Base-by-base conservation (phyloP, 1,139 yeast species). In the Zhuliangozyma parablackwelliae region DNA sequence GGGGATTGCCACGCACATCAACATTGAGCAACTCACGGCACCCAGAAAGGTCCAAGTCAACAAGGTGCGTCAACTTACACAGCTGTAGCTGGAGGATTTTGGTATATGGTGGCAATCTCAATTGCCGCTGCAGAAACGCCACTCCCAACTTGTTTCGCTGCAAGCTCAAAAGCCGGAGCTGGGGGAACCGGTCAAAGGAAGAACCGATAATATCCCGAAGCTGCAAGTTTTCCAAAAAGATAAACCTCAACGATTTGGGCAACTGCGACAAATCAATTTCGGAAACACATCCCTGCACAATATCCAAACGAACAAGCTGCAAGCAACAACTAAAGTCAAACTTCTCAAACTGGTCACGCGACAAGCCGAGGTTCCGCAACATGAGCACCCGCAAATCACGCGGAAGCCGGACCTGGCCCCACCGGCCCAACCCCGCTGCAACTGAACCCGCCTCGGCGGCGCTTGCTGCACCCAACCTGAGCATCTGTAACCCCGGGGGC, bases 281-380 rank as follows among this genome's bases (percentile, higher is more conserved):
- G 8, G 36, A 30, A 10, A 32, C 24, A 9, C 10, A 9, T 6
- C 8, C 38, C 38, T 3, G 25, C 16, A 6, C 30, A 21, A 20
- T 10, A 8, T 28, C 33, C 10, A 36, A 21, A 6, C 13, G 23
- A 3, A 29, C 26, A 7, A 36, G 21, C 23, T 24, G 28, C 6
- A 16, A 23, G 30, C 36, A 36, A n/a, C 21, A 11, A 10, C 10
- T 10, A 20, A 36, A 36, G n/a, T 36, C 32, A n/a, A 30, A 23
- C n/a, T 25, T 28, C 7, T 24, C n/a, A 29, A 33, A 31, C 2
- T 12, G 21, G 10, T 32, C 33, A 6, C 10, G 25, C 9, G 26
- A 21, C 10, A 36, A 6, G 23, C 27, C 25, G 10, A 36, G 24
- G 21, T 28, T 31, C 12, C 12, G 8, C 13, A 36, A 21, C 10